Conservation (phyloP, 169 alveolate genomes). For the Perkinsus chesapeaki region DNA sequence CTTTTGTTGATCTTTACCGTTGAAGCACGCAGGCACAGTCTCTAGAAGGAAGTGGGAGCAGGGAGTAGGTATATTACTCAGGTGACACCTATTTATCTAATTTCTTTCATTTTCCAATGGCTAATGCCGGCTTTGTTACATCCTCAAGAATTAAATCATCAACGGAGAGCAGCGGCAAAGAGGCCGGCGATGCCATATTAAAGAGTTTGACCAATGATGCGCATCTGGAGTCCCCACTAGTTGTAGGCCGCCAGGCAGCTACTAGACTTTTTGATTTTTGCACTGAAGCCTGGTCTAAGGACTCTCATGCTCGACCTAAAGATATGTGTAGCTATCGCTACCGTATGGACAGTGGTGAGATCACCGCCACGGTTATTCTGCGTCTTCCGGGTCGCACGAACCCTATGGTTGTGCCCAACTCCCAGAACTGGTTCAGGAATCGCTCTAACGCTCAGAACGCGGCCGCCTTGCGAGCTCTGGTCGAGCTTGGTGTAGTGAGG, state of each 20-base stretch:
- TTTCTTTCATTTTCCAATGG: background rate
- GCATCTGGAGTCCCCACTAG: background rate
- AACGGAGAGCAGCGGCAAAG: background rate
- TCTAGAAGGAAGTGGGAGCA: background rate
- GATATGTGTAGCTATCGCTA: background rate
- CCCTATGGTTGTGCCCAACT: background rate
- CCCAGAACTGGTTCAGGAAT: background rate
- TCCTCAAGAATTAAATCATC: background rate
- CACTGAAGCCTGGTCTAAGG: background rate
- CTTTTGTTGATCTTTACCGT: background rate
- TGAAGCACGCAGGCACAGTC: background rate
- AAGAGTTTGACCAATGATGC: too few relatives aligned
- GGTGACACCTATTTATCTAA: background rate
- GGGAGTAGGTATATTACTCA: background rate
- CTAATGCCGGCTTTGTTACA: background rate
- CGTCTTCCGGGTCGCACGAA: background rate
- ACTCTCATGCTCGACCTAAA: background rate
- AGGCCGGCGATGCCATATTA: background rate
- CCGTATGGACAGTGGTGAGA: background rate
- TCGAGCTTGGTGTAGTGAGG: background rate
- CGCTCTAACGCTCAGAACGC: background rate
- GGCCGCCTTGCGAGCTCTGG: background rate
- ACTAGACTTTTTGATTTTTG: background rate
- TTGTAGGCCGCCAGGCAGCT: background rate
- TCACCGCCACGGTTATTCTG: background rate